Evolutionary conservation across 2,329 filamentous ascomycete genomes (phyloP), one percentile per base, ranked within the genome.

Genomic region (Tolypocladium sp.): DNA sequence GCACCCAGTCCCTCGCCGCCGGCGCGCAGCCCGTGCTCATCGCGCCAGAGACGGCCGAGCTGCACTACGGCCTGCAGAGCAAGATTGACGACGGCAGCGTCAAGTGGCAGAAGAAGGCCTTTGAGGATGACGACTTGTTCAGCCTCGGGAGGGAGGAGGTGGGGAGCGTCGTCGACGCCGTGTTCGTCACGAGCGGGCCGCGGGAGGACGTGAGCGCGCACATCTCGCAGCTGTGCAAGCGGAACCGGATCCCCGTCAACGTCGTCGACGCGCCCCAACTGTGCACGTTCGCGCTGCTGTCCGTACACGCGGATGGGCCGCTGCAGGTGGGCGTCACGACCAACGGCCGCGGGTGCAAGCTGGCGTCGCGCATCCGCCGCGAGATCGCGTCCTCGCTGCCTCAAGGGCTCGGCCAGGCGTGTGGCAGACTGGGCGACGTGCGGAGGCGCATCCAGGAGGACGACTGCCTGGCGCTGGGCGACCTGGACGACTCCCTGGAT

Each of bases 311-410:
- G 58, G 92, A 97, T 68, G 94, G 94, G 0, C 93, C 94, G 12
- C 80, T 99, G 46, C 94, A 97, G 71, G 88, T 99, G 61, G 94
- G 94, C 62, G 89, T 99, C 60, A 97, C 94, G 3, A 97, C 94
- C 1, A 97, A 95, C 60, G 93, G 94, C 25, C 88, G 90, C 66
- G 94, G 94, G 2, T 97, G 94, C 78, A 97, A 96, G 74, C 82
- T 99, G 37, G 91, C 94, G 7, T 91, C 91, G 12, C 83, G 94
- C 33, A 91, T 99, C 67, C 85, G 92, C 20, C 84, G 94, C 59
- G 94, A 97, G 68, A 89, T 99, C 61, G 89, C 91, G 2, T 83
- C 92, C 0, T 85, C 86, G 0, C 79, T 99, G 3, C 94, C 94
- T 0, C 71, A 79, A 2, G 82, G 89, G 22, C 81, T 97, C 7